A percentile compares a stretch with the other conserved stretches of the same genome.
Conservation (phyloP, 768 basidiomycete species). For the Calocybe cyanea region DNA sequence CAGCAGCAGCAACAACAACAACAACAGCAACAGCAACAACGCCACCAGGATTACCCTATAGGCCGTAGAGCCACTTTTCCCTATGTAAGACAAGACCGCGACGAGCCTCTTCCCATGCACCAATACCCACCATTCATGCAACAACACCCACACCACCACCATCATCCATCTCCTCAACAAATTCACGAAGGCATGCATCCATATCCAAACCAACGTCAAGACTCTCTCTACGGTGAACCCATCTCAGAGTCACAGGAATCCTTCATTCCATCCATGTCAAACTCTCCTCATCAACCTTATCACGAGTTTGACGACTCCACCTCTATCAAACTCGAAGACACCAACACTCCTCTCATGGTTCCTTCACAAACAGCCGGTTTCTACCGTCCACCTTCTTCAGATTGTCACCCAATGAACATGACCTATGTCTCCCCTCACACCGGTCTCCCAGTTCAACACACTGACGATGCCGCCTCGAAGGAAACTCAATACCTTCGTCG, state of each 20-base stretch:
- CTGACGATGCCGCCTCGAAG: slow-evolving; percentile 86
- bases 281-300: slow-evolving; percentile 41
- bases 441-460: slow-evolving; percentile 77
- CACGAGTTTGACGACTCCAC: slow-evolving; percentile 46
- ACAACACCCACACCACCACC: slow-evolving; percentile 39
- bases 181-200: slow-evolving; percentile 25
- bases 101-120: slow-evolving; percentile 37
- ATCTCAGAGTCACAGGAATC: slow-evolving; percentile 31
- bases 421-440: slow-evolving; percentile 37
- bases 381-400: slow-evolving; percentile 28
- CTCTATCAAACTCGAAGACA: slow-evolving; percentile 67
- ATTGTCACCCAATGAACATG: slow-evolving; percentile 31
- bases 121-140: slow-evolving; percentile 40
- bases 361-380: slow-evolving; percentile 57
- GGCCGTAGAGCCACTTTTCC: slow-evolving; percentile 73
- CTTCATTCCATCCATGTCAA: slow-evolving; percentile 31
- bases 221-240: slow-evolving; percentile 30
- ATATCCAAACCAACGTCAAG: slow-evolving; percentile 29
- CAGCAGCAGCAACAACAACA: slow-evolving; percentile 15
- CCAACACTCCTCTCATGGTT: slow-evolving; percentile 47
- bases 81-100: slow-evolving; percentile 69
- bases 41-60: slow-evolving; percentile 42
- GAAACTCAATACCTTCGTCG: slow-evolving; percentile 89
- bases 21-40: slow-evolving; percentile 33
- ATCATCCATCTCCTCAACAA: slow-evolving; percentile 34